Percentiles rank a stretch among this genome's conserved stretches.
These are phyloP conservation scores for Lophiotrema nucula DNA, from an alignment of 495 filamentous ascomycete species.

Conservation along the genomic window DNA sequence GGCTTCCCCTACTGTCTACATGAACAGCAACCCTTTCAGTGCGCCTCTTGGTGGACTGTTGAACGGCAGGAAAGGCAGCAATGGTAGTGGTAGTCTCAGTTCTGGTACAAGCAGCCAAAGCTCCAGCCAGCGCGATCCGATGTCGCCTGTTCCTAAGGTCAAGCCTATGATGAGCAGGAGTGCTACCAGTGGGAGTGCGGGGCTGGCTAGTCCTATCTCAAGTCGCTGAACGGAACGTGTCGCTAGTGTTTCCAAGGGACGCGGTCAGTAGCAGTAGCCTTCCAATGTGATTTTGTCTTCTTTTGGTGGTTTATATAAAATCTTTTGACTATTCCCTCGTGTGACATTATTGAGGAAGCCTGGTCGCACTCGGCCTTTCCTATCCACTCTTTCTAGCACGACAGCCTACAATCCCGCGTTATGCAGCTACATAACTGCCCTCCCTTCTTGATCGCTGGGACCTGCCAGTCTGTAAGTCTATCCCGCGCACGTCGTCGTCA, in stretches of 20 bases:
- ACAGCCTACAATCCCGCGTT: too few species aligned
- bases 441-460: too few species aligned
- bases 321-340: too few species aligned
- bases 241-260: conserved; percentile 8
- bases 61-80: conserved; percentile 30
- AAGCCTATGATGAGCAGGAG: conserved; percentile 26
- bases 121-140: conserved; percentile 33
- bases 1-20: conserved; percentile 7
- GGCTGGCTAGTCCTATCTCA: conserved; percentile 20
- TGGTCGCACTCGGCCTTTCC: too few species aligned
- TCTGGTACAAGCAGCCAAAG: conserved; percentile 27
- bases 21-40: conserved; percentile 11
- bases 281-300: conserved; percentile 24
- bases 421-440: too few species aligned
- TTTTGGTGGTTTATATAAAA: conserved; percentile 20
- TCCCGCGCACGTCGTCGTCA: too few species aligned
- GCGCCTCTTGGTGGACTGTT: background rate
- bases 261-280: conserved; percentile 6
- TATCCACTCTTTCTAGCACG: too few species aligned
- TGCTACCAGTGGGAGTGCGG: conserved; percentile 19
- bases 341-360: too few species aligned
- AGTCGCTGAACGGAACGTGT: conserved; percentile 9
- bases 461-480: too few species aligned
- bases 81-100: conserved; percentile 31
- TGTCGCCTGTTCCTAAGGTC: conserved; percentile 27